Evolutionary conservation across 768 basidiomycete genomes (phyloP).

Genomic region (Rhodosporidiobolus odoratus): DNA sequence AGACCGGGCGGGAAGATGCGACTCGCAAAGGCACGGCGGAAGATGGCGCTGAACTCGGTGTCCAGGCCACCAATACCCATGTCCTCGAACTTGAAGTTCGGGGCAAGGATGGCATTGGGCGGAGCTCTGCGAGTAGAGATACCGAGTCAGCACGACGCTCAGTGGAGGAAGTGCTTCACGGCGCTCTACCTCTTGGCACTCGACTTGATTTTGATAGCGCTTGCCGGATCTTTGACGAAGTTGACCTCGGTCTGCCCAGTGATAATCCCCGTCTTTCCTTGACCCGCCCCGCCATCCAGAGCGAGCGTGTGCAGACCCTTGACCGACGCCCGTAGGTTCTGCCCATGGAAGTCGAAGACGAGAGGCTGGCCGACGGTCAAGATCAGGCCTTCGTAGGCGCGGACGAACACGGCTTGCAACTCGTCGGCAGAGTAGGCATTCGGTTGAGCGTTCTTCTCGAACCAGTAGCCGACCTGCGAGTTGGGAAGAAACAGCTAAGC

Average conservation of each 20-base stretch:
- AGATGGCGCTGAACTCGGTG: conserved; percentile 88
- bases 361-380: conserved; percentile 65
- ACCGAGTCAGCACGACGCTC: background rate
- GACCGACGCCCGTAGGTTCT: conserved; percentile 68
- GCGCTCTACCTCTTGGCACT: conserved; percentile 77
- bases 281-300: conserved; percentile 52
- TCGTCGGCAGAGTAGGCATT: conserved; percentile 85
- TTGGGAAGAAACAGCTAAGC: too few species aligned
- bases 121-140: conserved; percentile 57
- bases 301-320: conserved; percentile 60
- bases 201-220: conserved; percentile 81
- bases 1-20: conserved; percentile 97
- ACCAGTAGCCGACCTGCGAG: conserved; percentile 47
- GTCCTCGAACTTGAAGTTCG: conserved; percentile 99
- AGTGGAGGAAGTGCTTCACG: background rate
- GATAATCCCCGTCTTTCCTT: conserved; percentile 60
- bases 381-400: conserved; percentile 66
- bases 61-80: conserved; percentile 99
- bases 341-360: conserved; percentile 82
- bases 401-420: conserved; percentile 62
- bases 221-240: conserved; percentile 74
- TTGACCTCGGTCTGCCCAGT: conserved; percentile 90
- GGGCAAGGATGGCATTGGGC: conserved; percentile 88
- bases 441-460: conserved; percentile 46
- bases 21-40: conserved; percentile 95